These are phyloP conservation scores for Bryoglossum gracile DNA, from an alignment of 495 filamentous ascomycete genomes.

Conservation along the genomic window DNA sequence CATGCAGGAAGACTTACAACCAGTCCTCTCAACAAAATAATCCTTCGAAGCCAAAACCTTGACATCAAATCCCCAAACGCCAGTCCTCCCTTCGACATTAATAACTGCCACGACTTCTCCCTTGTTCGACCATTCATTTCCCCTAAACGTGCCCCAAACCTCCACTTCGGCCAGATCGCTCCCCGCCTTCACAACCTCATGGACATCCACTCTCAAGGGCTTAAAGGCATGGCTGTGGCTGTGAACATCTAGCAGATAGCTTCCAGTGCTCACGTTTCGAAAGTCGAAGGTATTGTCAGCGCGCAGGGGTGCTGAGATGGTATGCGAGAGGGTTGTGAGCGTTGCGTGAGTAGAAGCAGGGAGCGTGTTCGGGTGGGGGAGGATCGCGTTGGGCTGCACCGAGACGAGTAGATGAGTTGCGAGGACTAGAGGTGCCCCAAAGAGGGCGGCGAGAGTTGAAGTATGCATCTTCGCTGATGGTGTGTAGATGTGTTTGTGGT, in stretches of 20 bases:
- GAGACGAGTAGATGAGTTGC: slow-evolving; percentile 32
- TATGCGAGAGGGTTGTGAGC: slow-evolving; percentile 44
- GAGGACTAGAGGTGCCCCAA: slow-evolving; percentile 20
- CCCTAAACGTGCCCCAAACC: slow-evolving; percentile 82
- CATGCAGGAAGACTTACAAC: slow-evolving; percentile 50
- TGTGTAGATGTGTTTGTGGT: too few species aligned
- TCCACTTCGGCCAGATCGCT: slow-evolving; percentile 41
- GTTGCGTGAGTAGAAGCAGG: slow-evolving; percentile 67
- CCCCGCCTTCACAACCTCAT: slow-evolving; percentile 37
- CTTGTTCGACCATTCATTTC: slow-evolving; percentile 80
- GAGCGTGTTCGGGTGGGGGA: slow-evolving; percentile 50
- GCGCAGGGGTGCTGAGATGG: slow-evolving; percentile 52
- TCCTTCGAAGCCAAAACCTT: slow-evolving; percentile 54
- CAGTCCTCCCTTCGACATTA: slow-evolving; percentile 19
- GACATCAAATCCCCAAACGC: slow-evolving; percentile 44
- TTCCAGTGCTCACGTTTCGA: slow-evolving; percentile 53
- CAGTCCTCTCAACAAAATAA: slow-evolving; percentile 64
- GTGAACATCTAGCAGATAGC: slow-evolving; percentile 76
- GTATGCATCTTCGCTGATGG: slow-evolving; percentile 27
- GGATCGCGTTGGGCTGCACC: slow-evolving; percentile 42
- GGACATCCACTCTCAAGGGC: slow-evolving; percentile 69
- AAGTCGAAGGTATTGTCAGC: slow-evolving; percentile 65
- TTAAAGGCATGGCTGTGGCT: slow-evolving; percentile 65
- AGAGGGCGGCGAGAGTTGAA: slow-evolving; percentile 19
- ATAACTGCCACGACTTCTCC: slow-evolving; percentile 50